Evolutionary conservation across 257 asterid species (phyloP).

Genomic region (Salvia rosmarinus): DNA sequence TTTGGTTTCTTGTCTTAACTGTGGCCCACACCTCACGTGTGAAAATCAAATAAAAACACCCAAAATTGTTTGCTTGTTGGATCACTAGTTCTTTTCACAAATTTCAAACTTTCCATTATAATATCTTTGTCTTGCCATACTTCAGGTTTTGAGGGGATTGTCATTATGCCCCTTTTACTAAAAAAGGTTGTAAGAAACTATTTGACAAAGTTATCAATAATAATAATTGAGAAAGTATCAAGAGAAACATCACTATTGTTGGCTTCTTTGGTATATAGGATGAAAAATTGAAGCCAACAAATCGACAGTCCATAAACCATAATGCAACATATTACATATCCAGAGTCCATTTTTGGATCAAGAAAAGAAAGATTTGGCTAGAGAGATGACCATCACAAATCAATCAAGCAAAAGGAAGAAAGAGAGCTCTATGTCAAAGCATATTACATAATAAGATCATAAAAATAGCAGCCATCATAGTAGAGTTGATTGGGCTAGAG

Average conservation of each 20-base stretch:
- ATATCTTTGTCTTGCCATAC: conserved; percentile 19
- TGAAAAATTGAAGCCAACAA: not conserved
- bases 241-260: not conserved
- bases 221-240: no score
- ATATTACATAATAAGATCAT: not conserved
- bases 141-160: conserved; percentile 34
- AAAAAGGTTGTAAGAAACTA: no score
- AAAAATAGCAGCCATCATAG: conserved; percentile 27
- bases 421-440: not conserved
- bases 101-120: conserved; percentile 27
- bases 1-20: conserved; percentile 34
- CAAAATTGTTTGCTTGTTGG: conserved; percentile 12
- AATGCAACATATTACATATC: not conserved
- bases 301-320: not conserved
- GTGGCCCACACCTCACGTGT: conserved; percentile 44
- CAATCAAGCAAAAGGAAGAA: not conserved
- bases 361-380: not conserved
- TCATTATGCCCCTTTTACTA: not conserved
- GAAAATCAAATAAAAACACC: not conserved
- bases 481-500: conserved; percentile 8
- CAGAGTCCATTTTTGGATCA: not conserved
- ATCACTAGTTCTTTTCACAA: conserved; percentile 20
- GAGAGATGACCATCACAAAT: not conserved
- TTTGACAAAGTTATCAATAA: no score
- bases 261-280: not conserved